Percentiles rank a stretch among this genome's conserved stretches.
phyloP scores from a whole-genome alignment of 305 asterid genomes.

The Fraxinus sp. region DNA sequence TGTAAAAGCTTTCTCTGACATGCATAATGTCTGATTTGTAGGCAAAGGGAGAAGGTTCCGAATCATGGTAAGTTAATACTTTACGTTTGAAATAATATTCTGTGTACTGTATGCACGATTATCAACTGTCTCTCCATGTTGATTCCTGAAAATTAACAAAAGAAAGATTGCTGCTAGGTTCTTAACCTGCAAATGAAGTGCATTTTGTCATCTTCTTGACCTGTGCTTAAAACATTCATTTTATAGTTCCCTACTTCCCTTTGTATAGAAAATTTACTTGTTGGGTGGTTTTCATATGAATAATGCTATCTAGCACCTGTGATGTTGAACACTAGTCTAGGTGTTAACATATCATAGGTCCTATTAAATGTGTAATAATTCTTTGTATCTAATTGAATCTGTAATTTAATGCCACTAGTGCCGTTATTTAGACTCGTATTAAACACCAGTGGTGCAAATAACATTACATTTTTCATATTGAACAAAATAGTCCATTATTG shows the following conservation, averaged over 20 bases:
- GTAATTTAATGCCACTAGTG: not conserved
- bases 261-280: not conserved
- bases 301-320: not conserved
- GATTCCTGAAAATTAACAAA: not conserved
- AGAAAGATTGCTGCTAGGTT: not conserved
- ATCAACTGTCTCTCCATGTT: not conserved
- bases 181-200: not conserved
- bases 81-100: not conserved
- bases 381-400: not conserved
- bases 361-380: not conserved
- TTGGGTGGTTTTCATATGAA: not conserved
- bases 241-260: not conserved
- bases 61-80: not conserved
- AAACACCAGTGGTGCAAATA: not conserved
- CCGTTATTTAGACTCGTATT: not conserved
- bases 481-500: not conserved
- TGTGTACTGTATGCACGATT: not conserved
- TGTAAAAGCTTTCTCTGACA: not conserved
- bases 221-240: not conserved
- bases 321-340: not conserved
- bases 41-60: not conserved
- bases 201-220: not conserved
- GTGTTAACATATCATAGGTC: not conserved
- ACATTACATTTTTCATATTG: not conserved
- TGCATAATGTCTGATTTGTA: not conserved